phyloP scores from a whole-genome alignment of 371 early-diverging fungal genomes.

The Circinella minor region DNA sequence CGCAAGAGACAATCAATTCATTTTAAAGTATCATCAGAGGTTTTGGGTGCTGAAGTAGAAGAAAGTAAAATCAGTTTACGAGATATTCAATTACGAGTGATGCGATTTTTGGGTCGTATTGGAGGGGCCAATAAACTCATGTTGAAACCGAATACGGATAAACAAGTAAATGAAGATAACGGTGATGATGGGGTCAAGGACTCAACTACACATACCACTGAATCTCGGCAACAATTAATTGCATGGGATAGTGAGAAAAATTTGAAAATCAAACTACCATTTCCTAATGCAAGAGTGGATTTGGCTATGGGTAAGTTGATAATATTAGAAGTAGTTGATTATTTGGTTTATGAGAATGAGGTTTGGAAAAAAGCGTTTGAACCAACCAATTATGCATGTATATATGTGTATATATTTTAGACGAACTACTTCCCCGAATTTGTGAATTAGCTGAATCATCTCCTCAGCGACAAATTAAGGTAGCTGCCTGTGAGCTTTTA shows the following conservation, averaged over 20 bases:
- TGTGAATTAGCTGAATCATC: slow-evolving; percentile 77
- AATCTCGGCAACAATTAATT: slow-evolving; percentile 29
- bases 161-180: not conserved
- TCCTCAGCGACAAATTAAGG: slow-evolving; percentile 75
- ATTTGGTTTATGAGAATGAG: no score
- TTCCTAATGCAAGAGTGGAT: slow-evolving; percentile 64
- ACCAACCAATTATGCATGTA: no score
- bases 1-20: slow-evolving; percentile 22
- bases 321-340: no score
- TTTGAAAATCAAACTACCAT: slow-evolving; percentile 68
- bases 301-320: slow-evolving; percentile 62
- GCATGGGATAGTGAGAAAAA: slow-evolving; percentile 65
- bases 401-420: slow-evolving; percentile 30
- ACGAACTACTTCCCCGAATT: slow-evolving; percentile 77
- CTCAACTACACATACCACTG: not conserved
- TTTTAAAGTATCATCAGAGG: slow-evolving; percentile 14
- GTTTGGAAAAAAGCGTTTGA: no score
- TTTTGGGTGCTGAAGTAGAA: slow-evolving; percentile 21
- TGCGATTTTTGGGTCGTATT: slow-evolving; percentile 69
- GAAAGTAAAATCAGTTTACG: slow-evolving; percentile 24
- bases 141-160: slow-evolving; percentile 27
- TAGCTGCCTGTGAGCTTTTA: slow-evolving; percentile 79
- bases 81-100: slow-evolving; percentile 65
- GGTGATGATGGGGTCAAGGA: slow-evolving; percentile 5
- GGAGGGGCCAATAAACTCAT: slow-evolving; percentile 67